These are phyloP conservation scores for Corymbia calophylla DNA, from an alignment of 441 rosid genomes.

Conservation along the genomic window DNA sequence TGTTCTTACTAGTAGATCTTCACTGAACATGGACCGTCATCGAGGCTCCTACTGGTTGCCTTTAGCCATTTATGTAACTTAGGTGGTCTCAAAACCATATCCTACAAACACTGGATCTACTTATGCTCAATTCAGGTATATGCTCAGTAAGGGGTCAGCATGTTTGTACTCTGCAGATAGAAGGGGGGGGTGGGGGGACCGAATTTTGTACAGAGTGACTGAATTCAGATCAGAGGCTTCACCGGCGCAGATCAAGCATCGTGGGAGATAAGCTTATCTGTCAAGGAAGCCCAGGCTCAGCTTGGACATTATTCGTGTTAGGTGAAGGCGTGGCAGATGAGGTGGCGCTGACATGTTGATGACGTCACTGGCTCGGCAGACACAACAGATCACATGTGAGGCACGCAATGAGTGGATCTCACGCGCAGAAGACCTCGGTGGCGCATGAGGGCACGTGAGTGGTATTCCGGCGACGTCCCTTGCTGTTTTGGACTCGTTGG, in stretches of 20 bases:
- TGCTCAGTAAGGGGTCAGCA: too few relatives aligned
- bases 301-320: not conserved
- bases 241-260: not conserved
- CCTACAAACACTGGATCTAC: not conserved
- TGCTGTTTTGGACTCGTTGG: too few relatives aligned
- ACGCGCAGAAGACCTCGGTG: too few relatives aligned
- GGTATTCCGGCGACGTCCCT: too few relatives aligned
- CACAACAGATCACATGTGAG: too few relatives aligned
- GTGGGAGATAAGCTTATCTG: not conserved
- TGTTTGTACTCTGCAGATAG: not conserved
- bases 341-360: not conserved
- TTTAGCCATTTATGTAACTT: not conserved
- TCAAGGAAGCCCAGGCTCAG: not conserved
- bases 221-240: not conserved
- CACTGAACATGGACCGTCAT: not conserved
- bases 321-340: not conserved
- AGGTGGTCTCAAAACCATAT: not conserved
- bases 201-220: not conserved
- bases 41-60: not conserved
- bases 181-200: not conserved
- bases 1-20: not conserved
- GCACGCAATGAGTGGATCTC: too few relatives aligned
- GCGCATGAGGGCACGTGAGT: too few relatives aligned
- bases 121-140: slow-evolving; percentile 1
- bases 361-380: too few relatives aligned